A percentile compares a stretch with the other conserved stretches of the same genome.
Conservation (phyloP, 208 protist genomes). For the Phytomonas francai region DNA sequence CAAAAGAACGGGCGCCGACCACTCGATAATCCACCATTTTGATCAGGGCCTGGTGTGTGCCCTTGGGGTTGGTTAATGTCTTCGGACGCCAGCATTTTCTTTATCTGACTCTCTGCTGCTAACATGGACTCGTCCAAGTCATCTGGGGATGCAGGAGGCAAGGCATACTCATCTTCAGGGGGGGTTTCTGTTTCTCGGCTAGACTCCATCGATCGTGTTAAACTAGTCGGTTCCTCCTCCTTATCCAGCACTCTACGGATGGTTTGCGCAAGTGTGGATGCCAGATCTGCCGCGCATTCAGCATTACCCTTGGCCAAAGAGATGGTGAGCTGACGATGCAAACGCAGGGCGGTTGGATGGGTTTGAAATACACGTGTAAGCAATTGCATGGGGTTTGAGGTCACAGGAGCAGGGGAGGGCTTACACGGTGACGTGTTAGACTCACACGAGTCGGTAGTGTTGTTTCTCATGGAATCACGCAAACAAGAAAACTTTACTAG, state of each 20-base stretch:
- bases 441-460: neutral
- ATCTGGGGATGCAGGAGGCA: constrained; percentile 13
- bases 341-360: constrained; percentile 46
- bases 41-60: too few relatives aligned
- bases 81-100: neutral
- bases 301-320: constrained; percentile 56
- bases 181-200: neutral
- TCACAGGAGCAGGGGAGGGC: neutral
- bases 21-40: neutral
- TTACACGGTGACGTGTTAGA: neutral
- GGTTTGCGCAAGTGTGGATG: constrained; percentile 39
- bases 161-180: neutral
- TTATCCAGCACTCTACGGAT: constrained; percentile 23
- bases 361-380: constrained; percentile 61
- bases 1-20: neutral
- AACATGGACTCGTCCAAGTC: constrained; percentile 27
- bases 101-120: neutral
- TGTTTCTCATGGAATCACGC: neutral
- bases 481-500: neutral
- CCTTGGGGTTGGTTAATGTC: neutral
- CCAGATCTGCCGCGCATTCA: constrained; percentile 50
- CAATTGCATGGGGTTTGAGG: constrained; percentile 34
- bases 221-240: neutral
- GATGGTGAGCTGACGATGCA: constrained; percentile 72
- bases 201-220: neutral